Conservation (phyloP, 1,284 basidiomycete genomes). For the Phylloporus sp. region DNA sequence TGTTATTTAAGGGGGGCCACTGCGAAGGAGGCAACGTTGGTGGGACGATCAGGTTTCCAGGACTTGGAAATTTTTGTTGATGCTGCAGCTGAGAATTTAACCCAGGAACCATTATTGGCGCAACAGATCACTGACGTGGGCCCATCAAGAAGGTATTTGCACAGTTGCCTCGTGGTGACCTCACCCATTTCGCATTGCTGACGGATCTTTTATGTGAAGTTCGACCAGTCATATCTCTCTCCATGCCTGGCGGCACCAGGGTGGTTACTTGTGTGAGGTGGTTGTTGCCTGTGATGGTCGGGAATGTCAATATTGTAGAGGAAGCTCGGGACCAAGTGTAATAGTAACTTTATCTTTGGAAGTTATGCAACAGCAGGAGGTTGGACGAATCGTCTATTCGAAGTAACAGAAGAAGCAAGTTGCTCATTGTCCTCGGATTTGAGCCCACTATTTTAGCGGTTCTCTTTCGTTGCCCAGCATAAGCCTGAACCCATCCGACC, state of each 20-base stretch:
- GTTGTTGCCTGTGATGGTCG: conserved; percentile 10
- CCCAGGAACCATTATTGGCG: conserved; percentile 29
- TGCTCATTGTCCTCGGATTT: conserved; percentile 18
- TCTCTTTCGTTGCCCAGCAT: not conserved
- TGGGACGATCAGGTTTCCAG: conserved; percentile 23
- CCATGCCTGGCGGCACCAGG: not conserved
- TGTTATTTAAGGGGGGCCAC: not conserved
- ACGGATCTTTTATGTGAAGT: not conserved
- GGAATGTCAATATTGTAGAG: conserved; percentile 12
- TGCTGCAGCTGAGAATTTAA: conserved; percentile 16
- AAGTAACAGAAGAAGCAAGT: conserved; percentile 21
- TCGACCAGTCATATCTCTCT: not conserved
- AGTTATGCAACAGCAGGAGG: conserved; percentile 30
- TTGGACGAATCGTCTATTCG: conserved; percentile 14
- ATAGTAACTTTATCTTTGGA: conserved; percentile 29
- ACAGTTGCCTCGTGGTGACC: not conserved
- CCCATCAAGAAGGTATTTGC: not conserved
- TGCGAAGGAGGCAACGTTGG: conserved; percentile 4
- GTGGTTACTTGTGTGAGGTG: not conserved
- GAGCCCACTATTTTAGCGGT: conserved; percentile 18
- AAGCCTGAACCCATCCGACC: conserved; percentile 5
- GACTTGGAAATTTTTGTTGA: conserved; percentile 21
- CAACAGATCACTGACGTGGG: conserved; percentile 18
- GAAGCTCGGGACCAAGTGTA: conserved; percentile 21
- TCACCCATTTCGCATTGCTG: not conserved